These are phyloP conservation scores for Apiotrichum sp. DNA, from an alignment of 1,284 basidiomycete species.

Conservation along the genomic window DNA sequence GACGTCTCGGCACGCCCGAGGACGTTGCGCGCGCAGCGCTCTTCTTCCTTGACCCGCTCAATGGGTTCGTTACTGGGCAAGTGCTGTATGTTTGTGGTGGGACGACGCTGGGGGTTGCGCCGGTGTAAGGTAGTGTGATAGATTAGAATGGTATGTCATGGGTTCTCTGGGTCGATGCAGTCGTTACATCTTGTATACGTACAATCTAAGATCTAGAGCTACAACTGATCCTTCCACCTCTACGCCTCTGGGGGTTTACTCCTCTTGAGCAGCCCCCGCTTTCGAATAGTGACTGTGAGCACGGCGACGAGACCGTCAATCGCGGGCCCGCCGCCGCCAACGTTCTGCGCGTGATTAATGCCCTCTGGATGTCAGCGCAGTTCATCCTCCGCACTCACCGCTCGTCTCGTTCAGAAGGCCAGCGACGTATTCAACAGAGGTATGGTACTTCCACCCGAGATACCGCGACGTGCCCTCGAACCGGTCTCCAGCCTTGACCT, in stretches of 20 bases:
- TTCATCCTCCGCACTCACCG: conserved; percentile 18
- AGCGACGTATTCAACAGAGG: conserved; percentile 59
- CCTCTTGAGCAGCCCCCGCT: too few relatives aligned
- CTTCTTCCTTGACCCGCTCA: conserved; percentile 61
- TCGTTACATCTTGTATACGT: too few relatives aligned
- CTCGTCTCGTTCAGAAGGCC: conserved; percentile 65
- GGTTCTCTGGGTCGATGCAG: too few relatives aligned
- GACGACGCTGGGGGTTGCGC: conserved; percentile 11
- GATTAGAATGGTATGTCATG: too few relatives aligned
- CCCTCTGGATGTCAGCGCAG: conserved; percentile 43
- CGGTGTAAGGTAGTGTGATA: background rate
- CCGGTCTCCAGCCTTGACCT: conserved; percentile 30
- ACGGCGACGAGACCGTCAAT: conserved; percentile 82
- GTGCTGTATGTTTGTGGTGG: conserved; percentile 16
- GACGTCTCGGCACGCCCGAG: conserved; percentile 78
- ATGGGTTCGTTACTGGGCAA: conserved; percentile 12
- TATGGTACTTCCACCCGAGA: conserved; percentile 62
- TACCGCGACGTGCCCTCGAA: background rate
- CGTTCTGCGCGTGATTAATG: conserved; percentile 69
- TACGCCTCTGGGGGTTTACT: too few relatives aligned
- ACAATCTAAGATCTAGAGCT: too few relatives aligned
- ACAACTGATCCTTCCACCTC: too few relatives aligned
- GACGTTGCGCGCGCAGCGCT: conserved; percentile 79
- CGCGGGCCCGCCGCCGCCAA: conserved; percentile 59
- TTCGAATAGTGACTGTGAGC: conserved; percentile 53